These are phyloP conservation scores for Zoysia matrella DNA, from an alignment of 202 grass and related monocot genomes.

Conservation along the genomic window DNA sequence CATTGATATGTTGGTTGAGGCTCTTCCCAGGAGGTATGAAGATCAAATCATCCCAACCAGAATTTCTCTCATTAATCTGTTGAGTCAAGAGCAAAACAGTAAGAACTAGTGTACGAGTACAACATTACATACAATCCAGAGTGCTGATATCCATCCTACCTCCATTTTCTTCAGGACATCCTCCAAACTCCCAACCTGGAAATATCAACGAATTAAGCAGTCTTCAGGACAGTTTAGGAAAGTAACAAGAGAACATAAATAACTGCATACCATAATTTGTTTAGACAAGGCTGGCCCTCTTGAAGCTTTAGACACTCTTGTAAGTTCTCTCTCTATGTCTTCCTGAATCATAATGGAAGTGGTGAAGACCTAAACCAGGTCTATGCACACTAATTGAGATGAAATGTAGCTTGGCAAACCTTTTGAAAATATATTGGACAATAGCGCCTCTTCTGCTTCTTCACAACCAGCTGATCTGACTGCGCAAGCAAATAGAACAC, in stretches of 20 bases:
- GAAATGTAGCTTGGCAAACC: constrained; percentile 48
- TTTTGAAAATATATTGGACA: constrained; percentile 98
- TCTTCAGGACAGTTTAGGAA: constrained; percentile 10
- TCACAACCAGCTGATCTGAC: constrained; percentile 92
- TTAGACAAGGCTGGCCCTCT: constrained; percentile 74
- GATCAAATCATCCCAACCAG: constrained; percentile 98
- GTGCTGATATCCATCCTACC: constrained; percentile 49
- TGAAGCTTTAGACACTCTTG: constrained; percentile 56
- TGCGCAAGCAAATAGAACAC: constrained; percentile 51
- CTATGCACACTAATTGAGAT: background rate
- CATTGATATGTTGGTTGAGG: constrained; percentile 79
- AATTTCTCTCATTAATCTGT: constrained; percentile 92
- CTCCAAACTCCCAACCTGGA: constrained; percentile 95
- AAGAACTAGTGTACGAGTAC: constrained; percentile 1
- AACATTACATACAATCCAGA: constrained; percentile 12
- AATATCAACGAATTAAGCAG: background rate
- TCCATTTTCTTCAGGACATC: constrained; percentile 99
- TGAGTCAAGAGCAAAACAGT: constrained; percentile 23
- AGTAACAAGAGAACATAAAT: constrained; percentile 7
- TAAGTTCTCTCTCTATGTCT: constrained; percentile 98
- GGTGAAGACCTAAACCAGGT: constrained; percentile 11
- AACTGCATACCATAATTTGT: constrained; percentile 73
- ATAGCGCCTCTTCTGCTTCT: constrained; percentile 92
- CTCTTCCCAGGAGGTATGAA: constrained; percentile 93
- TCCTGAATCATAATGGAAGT: constrained; percentile 52